These are phyloP conservation scores for Galerina marginata DNA, from an alignment of 768 basidiomycete genomes.

Conservation along the genomic window DNA sequence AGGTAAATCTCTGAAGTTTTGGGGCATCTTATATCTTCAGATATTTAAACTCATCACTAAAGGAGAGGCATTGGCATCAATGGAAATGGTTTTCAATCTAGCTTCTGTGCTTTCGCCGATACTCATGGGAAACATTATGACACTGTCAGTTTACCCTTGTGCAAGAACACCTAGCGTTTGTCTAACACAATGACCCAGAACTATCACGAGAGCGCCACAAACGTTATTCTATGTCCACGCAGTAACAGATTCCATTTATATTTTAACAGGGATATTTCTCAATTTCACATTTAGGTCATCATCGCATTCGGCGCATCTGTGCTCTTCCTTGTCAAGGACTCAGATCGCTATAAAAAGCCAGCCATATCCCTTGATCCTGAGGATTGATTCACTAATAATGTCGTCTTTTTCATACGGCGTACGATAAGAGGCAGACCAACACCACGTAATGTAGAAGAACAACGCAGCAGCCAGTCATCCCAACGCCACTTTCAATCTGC, in stretches of 20 bases:
- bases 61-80: constrained; percentile 12
- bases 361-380: background rate
- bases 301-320: constrained; percentile 7
- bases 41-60: background rate
- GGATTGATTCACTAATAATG: background rate
- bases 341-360: constrained; percentile 5
- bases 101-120: constrained; percentile 9
- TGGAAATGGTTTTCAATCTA: constrained; percentile 11
- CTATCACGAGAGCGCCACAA: constrained; percentile 10
- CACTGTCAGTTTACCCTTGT: background rate
- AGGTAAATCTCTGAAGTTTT: background rate
- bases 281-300: background rate
- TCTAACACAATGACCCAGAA: background rate
- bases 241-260: background rate
- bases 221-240: constrained; percentile 12
- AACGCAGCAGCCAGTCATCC: no score
- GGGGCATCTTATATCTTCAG: no score
- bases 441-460: no score
- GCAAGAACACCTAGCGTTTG: no score
- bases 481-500: no score
- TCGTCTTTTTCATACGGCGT: background rate
- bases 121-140: constrained; percentile 12
- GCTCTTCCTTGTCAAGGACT: constrained; percentile 10
- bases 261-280: background rate
- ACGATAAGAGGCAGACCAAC: background rate